Evolutionary conservation across 2,329 filamentous ascomycete species (phyloP).

Genomic region (Sclerotinia glacialis): DNA sequence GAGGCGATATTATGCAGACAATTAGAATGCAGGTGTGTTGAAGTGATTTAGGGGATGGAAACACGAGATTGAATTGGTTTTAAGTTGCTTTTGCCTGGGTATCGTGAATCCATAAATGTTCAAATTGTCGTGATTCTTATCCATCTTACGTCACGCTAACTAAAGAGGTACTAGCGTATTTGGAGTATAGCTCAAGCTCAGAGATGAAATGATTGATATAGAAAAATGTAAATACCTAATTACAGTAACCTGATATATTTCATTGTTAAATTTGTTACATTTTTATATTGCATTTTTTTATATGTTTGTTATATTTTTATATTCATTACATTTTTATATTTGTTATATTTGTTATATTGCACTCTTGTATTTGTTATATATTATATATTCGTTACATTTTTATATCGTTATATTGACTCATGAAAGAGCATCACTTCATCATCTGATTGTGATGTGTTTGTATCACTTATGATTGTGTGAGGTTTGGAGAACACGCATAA

Average conservation of each 20-base stretch:
- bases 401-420: background rate
- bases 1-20: constrained; percentile 54
- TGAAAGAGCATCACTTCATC: background rate
- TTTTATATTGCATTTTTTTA: no score
- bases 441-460: background rate
- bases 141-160: constrained; percentile 18
- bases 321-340: no score
- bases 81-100: background rate
- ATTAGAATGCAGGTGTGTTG: background rate
- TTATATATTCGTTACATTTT: no score
- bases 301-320: no score
- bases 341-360: no score
- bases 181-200: background rate
- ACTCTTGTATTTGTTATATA: no score
- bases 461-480: background rate
- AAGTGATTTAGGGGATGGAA: background rate
- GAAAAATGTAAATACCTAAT: no score
- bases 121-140: constrained; percentile 24
- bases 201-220: no score
- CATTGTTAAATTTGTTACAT: no score
- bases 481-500: background rate
- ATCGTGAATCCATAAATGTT: constrained; percentile 21
- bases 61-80: constrained; percentile 14
- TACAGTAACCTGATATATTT: no score
- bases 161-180: constrained; percentile 22